phyloP scores from a whole-genome alignment of 2,329 filamentous ascomycete genomes.

The Neonectria hederae region DNA sequence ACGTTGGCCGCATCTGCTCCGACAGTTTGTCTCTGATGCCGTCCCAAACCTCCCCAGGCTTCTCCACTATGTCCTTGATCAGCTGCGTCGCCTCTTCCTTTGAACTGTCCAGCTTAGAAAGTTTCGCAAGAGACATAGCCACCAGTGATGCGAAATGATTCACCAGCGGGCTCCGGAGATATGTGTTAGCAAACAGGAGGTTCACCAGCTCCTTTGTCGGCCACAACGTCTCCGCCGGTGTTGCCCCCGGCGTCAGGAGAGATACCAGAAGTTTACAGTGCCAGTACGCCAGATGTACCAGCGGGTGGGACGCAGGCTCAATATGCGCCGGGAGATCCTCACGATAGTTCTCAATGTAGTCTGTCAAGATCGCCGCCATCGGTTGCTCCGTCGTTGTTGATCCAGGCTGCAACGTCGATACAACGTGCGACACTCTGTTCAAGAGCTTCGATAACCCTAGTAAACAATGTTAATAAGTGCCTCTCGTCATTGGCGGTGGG shows the following conservation, averaged over 20 bases:
- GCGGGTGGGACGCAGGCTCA: constrained; percentile 60
- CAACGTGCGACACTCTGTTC: constrained; percentile 50
- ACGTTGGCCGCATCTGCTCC: constrained; percentile 48
- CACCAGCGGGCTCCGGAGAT: constrained; percentile 69
- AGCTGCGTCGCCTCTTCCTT: constrained; percentile 66
- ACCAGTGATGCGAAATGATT: constrained; percentile 73
- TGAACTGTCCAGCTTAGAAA: constrained; percentile 64
- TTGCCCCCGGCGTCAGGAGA: constrained; percentile 65
- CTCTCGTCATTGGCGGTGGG: too few species aligned
- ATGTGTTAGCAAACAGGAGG: constrained; percentile 65
- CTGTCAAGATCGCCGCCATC: constrained; percentile 48
- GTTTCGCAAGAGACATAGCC: constrained; percentile 68
- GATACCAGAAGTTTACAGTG: constrained; percentile 73
- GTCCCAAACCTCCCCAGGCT: constrained; percentile 66
- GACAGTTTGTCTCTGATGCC: constrained; percentile 58
- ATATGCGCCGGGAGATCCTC: constrained; percentile 69
- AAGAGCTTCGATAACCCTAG: constrained; percentile 67
- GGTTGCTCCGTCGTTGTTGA: constrained; percentile 47
- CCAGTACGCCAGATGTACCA: constrained; percentile 76
- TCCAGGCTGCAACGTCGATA: constrained; percentile 49
- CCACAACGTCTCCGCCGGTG: constrained; percentile 67
- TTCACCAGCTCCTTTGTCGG: constrained; percentile 66
- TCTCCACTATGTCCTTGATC: constrained; percentile 66
- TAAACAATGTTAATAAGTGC: constrained; percentile 23
- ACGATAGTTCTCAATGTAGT: constrained; percentile 68